Conservation (phyloP, 495 filamentous ascomycete genomes). For the Hypomontagnella monticulosa region DNA sequence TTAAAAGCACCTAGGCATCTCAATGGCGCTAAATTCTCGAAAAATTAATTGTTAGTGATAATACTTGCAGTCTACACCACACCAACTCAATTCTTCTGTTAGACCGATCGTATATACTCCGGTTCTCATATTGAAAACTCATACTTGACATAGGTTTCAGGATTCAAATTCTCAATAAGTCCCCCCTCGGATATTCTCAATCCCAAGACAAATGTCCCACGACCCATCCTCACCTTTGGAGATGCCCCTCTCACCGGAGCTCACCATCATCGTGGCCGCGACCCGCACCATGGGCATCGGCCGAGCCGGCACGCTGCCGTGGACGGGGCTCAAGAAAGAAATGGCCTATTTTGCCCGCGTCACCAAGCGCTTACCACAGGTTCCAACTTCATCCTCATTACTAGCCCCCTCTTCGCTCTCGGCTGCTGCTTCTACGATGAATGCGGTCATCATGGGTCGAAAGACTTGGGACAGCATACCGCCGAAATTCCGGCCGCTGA, state of each 20-base stretch:
- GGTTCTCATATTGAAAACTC: too few relatives aligned
- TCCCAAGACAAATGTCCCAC: constrained; percentile 26
- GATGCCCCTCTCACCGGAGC: constrained; percentile 53
- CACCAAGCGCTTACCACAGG: constrained; percentile 68
- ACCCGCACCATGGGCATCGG: constrained; percentile 88
- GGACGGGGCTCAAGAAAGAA: constrained; percentile 86
- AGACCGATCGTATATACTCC: too few relatives aligned
- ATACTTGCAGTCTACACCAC: not conserved
- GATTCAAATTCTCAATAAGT: not conserved
- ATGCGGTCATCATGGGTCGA: constrained; percentile 95
- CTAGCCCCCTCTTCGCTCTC: not conserved
- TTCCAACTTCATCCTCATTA: constrained; percentile 8
- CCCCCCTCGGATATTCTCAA: not conserved
- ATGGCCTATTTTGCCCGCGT: constrained; percentile 95
- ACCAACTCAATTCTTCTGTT: not conserved
- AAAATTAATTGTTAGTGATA: constrained; percentile 21
- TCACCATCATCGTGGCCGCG: constrained; percentile 81
- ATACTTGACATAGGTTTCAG: too few relatives aligned
- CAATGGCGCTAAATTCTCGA: constrained; percentile 8
- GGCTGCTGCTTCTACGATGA: constrained; percentile 49
- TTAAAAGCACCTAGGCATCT: not conserved
- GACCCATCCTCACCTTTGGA: constrained; percentile 12
- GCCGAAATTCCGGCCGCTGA: constrained; percentile 76
- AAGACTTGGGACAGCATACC: constrained; percentile 95
- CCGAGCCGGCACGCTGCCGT: constrained; percentile 79